Evolutionary conservation across 1,284 basidiomycete species (phyloP).

Genomic region (Entoloma clypeatum): DNA sequence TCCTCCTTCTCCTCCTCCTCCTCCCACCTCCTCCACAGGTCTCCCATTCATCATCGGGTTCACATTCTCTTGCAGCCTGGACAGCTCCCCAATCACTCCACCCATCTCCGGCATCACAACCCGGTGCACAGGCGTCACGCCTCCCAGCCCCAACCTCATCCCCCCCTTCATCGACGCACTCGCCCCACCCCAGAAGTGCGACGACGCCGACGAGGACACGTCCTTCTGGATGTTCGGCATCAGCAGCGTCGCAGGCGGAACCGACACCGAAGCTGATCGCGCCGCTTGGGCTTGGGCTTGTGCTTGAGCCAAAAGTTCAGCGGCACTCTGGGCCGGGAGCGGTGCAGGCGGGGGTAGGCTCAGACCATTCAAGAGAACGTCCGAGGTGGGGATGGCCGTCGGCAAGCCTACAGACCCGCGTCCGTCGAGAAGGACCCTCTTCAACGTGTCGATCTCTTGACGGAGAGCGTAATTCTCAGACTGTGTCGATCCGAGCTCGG

Average conservation of each 20-base stretch:
- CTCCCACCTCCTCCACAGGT: conserved; percentile 12
- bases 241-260: conserved; percentile 36
- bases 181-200: conserved; percentile 73
- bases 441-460: conserved; percentile 80
- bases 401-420: conserved; percentile 23
- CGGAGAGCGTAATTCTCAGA: conserved; percentile 84
- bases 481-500: conserved; percentile 76
- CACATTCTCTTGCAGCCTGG: conserved; percentile 67
- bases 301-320: conserved; percentile 29
- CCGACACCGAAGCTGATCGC: conserved; percentile 16
- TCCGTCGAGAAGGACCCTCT: conserved; percentile 72
- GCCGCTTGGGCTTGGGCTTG: conserved; percentile 17
- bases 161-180: too few relatives aligned
- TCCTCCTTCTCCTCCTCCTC: conserved; percentile 24
- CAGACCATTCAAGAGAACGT: conserved; percentile 24
- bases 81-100: conserved; percentile 12
- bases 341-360: conserved; percentile 47
- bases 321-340: conserved; percentile 37
- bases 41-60: conserved; percentile 67
- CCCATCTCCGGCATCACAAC: conserved; percentile 66
- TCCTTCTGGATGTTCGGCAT: conserved; percentile 85
- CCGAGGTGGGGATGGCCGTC: conserved; percentile 7
- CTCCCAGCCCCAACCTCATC: conserved; percentile 47
- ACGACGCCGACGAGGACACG: conserved; percentile 58
- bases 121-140: conserved; percentile 83